phyloP scores from a whole-genome alignment of 225 moss, liverwort and hornwort species.

The Rhytidiadelphus loreus region DNA sequence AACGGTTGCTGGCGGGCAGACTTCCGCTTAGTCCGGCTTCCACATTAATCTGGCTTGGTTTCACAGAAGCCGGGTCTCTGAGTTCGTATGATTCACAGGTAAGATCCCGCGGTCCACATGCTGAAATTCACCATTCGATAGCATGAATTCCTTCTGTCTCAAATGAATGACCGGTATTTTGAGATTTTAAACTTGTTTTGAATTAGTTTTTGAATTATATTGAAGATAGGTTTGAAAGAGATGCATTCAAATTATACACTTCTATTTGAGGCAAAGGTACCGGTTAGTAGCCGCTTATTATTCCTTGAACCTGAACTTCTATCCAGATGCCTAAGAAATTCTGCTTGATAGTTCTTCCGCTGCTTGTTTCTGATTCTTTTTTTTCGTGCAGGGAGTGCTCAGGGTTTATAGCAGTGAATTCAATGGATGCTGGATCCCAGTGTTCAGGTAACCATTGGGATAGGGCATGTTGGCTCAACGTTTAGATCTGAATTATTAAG shows the following conservation, averaged over 20 bases:
- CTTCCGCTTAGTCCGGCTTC: slow-evolving; percentile 68
- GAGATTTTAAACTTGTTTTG: background rate
- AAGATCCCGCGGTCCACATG: background rate
- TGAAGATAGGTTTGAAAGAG: background rate
- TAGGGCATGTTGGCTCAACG: background rate
- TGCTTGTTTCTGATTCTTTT: background rate
- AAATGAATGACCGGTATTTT: no score
- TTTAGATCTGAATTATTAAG: no score
- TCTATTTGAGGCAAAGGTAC: background rate
- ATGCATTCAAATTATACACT: background rate
- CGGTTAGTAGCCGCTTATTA: background rate
- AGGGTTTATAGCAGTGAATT: slow-evolving; percentile 62
- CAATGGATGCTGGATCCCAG: slow-evolving; percentile 84
- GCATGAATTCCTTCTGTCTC: background rate
- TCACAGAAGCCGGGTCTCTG: slow-evolving; percentile 70
- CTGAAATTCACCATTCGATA: background rate
- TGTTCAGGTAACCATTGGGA: slow-evolving; percentile 47
- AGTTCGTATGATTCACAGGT: slow-evolving; percentile 82
- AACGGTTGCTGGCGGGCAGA: slow-evolving; percentile 39
- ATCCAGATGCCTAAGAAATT: background rate
- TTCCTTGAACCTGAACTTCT: background rate
- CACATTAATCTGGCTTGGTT: slow-evolving; percentile 76
- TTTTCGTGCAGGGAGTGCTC: slow-evolving; percentile 54
- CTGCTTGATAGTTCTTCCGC: background rate
- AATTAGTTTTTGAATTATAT: background rate